A percentile compares a stretch with the other conserved stretches of the same genome.
Conservation (phyloP, 257 asterid species). For the Nicotiana benthamiana region DNA sequence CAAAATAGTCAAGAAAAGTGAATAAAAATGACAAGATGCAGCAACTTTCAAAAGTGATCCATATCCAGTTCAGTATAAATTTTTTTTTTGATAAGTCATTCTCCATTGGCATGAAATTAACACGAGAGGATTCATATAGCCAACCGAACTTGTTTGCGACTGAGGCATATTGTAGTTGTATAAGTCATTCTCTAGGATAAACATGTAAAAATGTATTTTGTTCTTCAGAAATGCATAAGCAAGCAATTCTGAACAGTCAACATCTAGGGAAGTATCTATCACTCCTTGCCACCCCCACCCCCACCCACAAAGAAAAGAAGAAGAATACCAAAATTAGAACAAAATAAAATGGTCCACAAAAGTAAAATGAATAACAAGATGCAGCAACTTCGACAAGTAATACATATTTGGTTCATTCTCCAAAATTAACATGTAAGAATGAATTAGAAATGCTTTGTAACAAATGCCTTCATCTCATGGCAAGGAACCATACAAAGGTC, state of each 20-base stretch:
- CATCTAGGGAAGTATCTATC: neutral
- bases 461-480: neutral
- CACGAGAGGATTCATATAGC: no score
- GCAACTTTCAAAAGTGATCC: neutral
- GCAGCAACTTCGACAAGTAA: neutral
- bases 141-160: no score
- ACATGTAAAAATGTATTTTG: slow-evolving; percentile 13
- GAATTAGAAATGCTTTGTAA: neutral
- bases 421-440: neutral
- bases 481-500: neutral
- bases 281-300: no score
- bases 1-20: neutral
- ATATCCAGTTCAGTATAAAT: neutral
- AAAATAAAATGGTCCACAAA: neutral
- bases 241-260: neutral
- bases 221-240: neutral
- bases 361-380: neutral
- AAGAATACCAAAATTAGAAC: neutral
- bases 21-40: neutral
- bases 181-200: neutral
- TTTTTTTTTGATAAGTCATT: neutral
- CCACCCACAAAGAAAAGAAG: neutral
- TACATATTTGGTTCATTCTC: neutral
- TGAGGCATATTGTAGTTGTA: no score
- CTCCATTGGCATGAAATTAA: no score